Evolutionary conservation across 345 rosid species (phyloP).

Genomic region (Streptanthus diversifolius): DNA sequence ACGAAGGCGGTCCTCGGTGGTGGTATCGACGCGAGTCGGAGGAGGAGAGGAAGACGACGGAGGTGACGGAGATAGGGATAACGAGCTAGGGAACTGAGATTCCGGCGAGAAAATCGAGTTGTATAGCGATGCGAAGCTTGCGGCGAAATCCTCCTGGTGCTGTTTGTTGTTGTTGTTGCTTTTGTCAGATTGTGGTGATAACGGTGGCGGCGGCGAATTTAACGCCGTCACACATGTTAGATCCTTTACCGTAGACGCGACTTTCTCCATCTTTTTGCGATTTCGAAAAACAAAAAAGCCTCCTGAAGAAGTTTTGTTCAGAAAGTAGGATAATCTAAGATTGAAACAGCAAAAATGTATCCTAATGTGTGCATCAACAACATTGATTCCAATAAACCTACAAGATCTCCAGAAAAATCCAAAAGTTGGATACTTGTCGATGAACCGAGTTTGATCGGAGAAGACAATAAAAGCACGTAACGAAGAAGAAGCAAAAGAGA

Average conservation of each 20-base stretch:
- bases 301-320: slow-evolving; percentile 25
- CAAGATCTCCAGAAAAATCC: not conserved
- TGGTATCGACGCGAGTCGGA: slow-evolving; percentile 25
- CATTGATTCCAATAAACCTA: not conserved
- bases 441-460: not conserved
- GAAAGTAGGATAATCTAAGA: not conserved
- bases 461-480: not conserved
- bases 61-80: slow-evolving; percentile 51
- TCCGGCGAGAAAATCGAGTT: slow-evolving; percentile 67
- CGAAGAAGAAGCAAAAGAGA: slow-evolving; percentile 1
- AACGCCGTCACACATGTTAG: slow-evolving; percentile 21
- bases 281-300: slow-evolving; percentile 1
- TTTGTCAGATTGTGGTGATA: slow-evolving; percentile 26
- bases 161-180: slow-evolving; percentile 12
- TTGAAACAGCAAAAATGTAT: not conserved
- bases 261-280: slow-evolving; percentile 39
- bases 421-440: too few relatives aligned
- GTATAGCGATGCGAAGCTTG: slow-evolving; percentile 53
- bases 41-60: slow-evolving; percentile 46
- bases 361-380: not conserved
- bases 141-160: slow-evolving; percentile 42
- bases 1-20: slow-evolving; percentile 59
- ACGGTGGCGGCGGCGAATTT: slow-evolving; percentile 34
- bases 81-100: slow-evolving; percentile 38
- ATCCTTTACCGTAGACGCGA: slow-evolving; percentile 34